Base-by-base conservation (phyloP, 805 yeast species). In the Cephaloascus albidus region DNA sequence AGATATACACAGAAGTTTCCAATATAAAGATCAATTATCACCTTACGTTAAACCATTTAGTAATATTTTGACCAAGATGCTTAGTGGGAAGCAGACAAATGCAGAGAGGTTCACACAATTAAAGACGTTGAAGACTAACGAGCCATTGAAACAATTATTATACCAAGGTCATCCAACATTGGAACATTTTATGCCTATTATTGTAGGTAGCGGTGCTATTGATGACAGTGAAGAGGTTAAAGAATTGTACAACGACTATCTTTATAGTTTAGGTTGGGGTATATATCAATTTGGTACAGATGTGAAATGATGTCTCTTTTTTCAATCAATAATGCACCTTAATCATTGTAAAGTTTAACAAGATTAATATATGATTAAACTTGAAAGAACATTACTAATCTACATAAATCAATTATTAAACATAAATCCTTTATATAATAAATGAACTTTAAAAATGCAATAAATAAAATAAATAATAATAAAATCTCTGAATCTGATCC, bases 121-220 rank as follows among this genome's bases (percentile, higher is more conserved):
- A 10, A 54, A 68, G 20, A 48, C 54, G 3, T 46, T 78, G 36
- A 49, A 62, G 36, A 39, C 42, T 8, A 38, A n/a, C 14, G n/a
- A 8, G 6, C 48, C 52, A 2, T 47, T 61, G 46, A 51, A 45
- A 3, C 48, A 53, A 3, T 53, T 76, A 14, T 53, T 78, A 30
- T 50, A 49, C 37, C 49, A 55, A 27, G 81, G 90, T 0, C 94
- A 85, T 56, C 94, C 94, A 8, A 78, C 89, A 0, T 60, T 78
- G 37, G 94, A 85, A 46, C 94, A 85, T 57, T 74, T 85, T 43
- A 57, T 76, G 46, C 90, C 90, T 1, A 48, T 79, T 5, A 73
- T 77, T 30, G 85, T 76, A 34, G 77, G 68, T 12, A 76, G 78
- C 2, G 76, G 81, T 20, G 73, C 81, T 26, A 68, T 77, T 17